These are phyloP conservation scores for Pisolithus marmoratus DNA, from an alignment of 768 basidiomycete genomes.

Conservation along the genomic window DNA sequence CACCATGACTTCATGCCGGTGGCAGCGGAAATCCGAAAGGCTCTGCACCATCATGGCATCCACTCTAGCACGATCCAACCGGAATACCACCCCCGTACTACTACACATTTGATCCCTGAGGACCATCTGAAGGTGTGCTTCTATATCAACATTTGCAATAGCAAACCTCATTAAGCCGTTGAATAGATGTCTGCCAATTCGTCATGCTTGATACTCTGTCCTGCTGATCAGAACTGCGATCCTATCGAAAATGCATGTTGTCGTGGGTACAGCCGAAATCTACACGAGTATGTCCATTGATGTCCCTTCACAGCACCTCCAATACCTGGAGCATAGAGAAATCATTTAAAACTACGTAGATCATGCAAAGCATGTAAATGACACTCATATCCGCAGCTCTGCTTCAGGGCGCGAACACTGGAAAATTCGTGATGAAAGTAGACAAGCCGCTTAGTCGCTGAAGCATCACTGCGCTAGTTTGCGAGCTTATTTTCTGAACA, in stretches of 20 bases:
- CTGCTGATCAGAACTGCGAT: slow-evolving; percentile 61
- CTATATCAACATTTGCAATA: neutral
- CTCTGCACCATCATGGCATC: slow-evolving; percentile 85
- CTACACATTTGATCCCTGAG: slow-evolving; percentile 32
- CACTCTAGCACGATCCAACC: slow-evolving; percentile 95
- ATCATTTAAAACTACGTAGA: slow-evolving; percentile 23
- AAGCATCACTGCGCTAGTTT: slow-evolving; percentile 46
- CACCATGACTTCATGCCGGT: slow-evolving; percentile 89
- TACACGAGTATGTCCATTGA: neutral
- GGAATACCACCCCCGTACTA: slow-evolving; percentile 53
- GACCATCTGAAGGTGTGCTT: slow-evolving; percentile 44
- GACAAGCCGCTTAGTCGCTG: slow-evolving; percentile 58
- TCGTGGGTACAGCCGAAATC: slow-evolving; percentile 44
- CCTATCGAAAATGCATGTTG: slow-evolving; percentile 72
- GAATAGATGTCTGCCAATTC: slow-evolving; percentile 45
- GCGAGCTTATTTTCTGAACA: slow-evolving; percentile 39
- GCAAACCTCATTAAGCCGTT: slow-evolving; percentile 3
- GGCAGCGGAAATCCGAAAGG: slow-evolving; percentile 76
- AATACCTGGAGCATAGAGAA: slow-evolving; percentile 35
- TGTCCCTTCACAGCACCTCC: slow-evolving; percentile 39
- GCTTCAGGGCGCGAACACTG: slow-evolving; percentile 42
- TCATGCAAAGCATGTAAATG: slow-evolving; percentile 2
- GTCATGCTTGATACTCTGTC: slow-evolving; percentile 69
- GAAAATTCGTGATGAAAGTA: slow-evolving; percentile 70
- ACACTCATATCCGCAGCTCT: neutral